These are phyloP conservation scores for Taphrina communis DNA, from an alignment of 1,139 yeast species.

Conservation along the genomic window DNA sequence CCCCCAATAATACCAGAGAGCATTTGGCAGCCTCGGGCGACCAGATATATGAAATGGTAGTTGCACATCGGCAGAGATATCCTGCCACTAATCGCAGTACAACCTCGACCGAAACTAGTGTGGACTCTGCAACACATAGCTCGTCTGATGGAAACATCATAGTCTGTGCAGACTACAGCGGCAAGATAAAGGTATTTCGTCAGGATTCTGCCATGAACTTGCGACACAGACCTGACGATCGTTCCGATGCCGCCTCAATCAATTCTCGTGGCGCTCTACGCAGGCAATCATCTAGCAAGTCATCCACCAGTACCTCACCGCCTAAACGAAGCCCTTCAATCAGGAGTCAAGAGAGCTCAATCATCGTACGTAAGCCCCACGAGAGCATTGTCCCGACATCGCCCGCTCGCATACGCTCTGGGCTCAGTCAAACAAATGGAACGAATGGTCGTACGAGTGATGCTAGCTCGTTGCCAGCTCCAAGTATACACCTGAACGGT, in stretches of 20 bases:
- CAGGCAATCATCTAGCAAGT: constrained; percentile 6
- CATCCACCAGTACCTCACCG: not conserved
- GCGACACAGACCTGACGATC: not conserved
- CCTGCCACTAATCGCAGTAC: constrained; percentile 22
- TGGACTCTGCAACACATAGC: constrained; percentile 3
- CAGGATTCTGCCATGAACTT: constrained; percentile 61
- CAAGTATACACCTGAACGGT: constrained; percentile 16
- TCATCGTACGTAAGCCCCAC: constrained; percentile 26
- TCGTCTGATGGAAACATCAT: constrained; percentile 57
- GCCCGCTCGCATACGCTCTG: constrained; percentile 20
- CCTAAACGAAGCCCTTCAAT: not conserved
- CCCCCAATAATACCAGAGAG: constrained; percentile 73
- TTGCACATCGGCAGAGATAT: constrained; percentile 15
- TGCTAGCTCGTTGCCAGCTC: constrained; percentile 2
- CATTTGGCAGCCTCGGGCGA: constrained; percentile 76
- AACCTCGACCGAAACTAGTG: constrained; percentile 1
- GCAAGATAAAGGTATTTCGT: constrained; percentile 75
- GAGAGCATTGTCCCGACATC: constrained; percentile 24
- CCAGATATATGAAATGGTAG: constrained; percentile 58
- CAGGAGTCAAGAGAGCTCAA: constrained; percentile 17
- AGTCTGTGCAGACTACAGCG: constrained; percentile 77
- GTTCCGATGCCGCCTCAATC: constrained; percentile 2
- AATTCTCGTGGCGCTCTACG: not conserved
- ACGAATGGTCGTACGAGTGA: not conserved
- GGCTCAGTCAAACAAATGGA: not conserved